phyloP scores from a whole-genome alignment of 2,329 filamentous ascomycete genomes.

The Myrmaecium sp. region DNA sequence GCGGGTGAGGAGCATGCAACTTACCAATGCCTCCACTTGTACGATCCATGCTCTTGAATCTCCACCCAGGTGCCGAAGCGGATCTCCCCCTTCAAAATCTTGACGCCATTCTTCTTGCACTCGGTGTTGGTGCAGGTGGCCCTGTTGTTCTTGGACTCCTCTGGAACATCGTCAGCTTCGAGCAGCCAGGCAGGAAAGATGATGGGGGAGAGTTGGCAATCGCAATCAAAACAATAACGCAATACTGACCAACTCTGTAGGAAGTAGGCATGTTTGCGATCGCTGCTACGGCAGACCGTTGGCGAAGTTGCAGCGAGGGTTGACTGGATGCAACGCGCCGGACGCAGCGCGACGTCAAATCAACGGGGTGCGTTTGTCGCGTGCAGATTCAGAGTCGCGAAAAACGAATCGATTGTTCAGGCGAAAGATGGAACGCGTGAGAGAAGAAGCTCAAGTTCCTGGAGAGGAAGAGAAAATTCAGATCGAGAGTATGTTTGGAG shows the following conservation, averaged over 20 bases:
- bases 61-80: slow-evolving; percentile 61
- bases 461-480: no score
- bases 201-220: slow-evolving; percentile 1
- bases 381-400: no score
- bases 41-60: slow-evolving; percentile 43
- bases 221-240: background rate
- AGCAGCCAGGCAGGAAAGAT: slow-evolving; percentile 1
- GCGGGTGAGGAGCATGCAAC: slow-evolving; percentile 9
- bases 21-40: slow-evolving; percentile 78
- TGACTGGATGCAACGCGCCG: no score
- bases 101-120: slow-evolving; percentile 53
- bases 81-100: slow-evolving; percentile 64
- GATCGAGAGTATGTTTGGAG: no score
- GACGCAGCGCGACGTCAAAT: no score
- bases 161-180: slow-evolving; percentile 27
- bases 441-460: no score
- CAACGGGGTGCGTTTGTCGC: no score
- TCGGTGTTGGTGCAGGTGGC: slow-evolving; percentile 56
- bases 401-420: no score
- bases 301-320: no score
- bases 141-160: slow-evolving; percentile 52
- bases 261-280: slow-evolving; percentile 4
- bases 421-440: no score
- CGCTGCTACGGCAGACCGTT: no score
- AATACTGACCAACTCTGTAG: slow-evolving; percentile 5